phyloP scores from a whole-genome alignment of 1,284 basidiomycete genomes.

The Sanghuangporus baumii region DNA sequence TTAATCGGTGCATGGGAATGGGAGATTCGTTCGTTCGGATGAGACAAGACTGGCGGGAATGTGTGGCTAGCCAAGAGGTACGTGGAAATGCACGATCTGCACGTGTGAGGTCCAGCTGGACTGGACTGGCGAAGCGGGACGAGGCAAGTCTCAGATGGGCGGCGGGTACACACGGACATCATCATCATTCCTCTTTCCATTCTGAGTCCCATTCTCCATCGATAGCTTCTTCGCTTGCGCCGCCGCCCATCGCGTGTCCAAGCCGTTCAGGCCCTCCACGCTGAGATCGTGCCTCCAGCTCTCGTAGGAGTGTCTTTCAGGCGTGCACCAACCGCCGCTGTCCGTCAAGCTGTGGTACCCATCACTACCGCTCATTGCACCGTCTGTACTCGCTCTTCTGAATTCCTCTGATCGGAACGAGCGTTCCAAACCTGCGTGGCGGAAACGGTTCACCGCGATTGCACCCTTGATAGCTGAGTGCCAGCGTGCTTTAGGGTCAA shows the following conservation, averaged over 20 bases:
- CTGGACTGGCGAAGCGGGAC: no score
- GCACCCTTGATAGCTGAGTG: constrained; percentile 59
- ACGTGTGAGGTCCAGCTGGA: no score
- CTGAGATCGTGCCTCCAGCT: neutral
- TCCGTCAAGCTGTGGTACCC: neutral
- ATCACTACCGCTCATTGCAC: neutral
- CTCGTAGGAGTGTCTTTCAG: neutral
- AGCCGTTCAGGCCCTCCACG: neutral
- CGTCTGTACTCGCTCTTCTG: neutral
- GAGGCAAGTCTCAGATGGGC: no score
- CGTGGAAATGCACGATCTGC: no score
- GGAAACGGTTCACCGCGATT: constrained; percentile 46
- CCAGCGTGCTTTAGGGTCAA: constrained; percentile 68
- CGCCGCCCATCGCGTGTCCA: neutral
- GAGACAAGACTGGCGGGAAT: no score
- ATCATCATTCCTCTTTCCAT: constrained; percentile 4
- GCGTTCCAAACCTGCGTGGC: constrained; percentile 22
- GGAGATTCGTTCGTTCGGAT: no score
- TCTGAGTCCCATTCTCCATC: neutral
- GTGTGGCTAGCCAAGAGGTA: no score
- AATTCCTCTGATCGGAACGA: neutral
- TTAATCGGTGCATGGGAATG: no score
- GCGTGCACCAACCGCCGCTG: constrained; percentile 12
- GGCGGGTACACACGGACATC: constrained; percentile 13
- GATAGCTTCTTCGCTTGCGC: neutral